Base-by-base conservation (phyloP, 495 filamentous ascomycete genomes). In the Daldinia bambusicola region DNA sequence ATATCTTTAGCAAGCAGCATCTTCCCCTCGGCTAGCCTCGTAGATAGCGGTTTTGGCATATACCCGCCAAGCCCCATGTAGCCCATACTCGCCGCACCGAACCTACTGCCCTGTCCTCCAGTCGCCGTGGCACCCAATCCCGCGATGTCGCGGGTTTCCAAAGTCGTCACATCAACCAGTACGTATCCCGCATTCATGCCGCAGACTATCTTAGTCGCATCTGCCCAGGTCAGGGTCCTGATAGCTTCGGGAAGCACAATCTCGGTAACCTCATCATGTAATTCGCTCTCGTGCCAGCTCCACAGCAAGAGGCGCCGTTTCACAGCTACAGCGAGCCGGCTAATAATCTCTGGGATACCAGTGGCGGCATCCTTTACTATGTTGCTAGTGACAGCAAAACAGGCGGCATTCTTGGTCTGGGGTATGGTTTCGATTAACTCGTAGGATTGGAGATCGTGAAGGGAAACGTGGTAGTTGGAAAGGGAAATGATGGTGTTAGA, bases 281-380 rank as follows among this genome's bases (percentile, higher is more conserved):
- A 85, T 80, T 98, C 96, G 83, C 93, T 94, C 76, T 97, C 95
- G 69, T 94, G 89, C 95, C 95, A 99, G 52, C 91, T 89, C 93
- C 96, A 98, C 66, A 97, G 80, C 64, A 98, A 70, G 58, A 98
- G 84, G 71, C 91, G 92, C 76, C 95, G 85, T 84, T 98, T 98
- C 9, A 97, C 91, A 0, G 93, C 93, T 1, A 98, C 95, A 9
- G 93, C 95, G 36, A 99, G 81, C 37, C 94, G 84, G 8, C 92
- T 96, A 55, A 98, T 92, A 58, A 98, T 97, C 62, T 92, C 91
- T 0, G 92, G 93, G 43, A 98, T 93, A 20, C 91, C 91, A 0
- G 93, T 97, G 30, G 87, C 87, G 6, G 89, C 81, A 80, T 99
- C 95, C 80, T 94, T 92, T 61, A 95, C 91, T 34, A 98, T 93